Base-by-base conservation (phyloP, 2,329 filamentous ascomycete species). In the Xylaria sp. region DNA sequence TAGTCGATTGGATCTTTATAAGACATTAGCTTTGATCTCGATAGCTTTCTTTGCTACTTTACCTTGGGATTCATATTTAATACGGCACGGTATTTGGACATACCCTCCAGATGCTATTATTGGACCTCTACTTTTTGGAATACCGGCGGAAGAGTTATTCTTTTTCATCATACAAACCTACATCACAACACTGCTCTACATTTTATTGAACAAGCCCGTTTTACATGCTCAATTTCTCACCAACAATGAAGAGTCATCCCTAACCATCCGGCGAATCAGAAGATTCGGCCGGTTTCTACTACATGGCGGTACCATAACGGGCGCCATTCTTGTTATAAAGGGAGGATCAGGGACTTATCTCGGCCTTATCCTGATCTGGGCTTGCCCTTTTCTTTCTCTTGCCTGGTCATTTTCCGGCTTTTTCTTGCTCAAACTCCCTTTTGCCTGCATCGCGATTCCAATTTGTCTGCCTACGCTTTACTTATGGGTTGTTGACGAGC, bases 141-240 rank as follows among this genome's bases (percentile, higher is more conserved):
- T 93, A 21, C 91, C 92, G 0, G 78, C 85, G 4, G 92, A 93
- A 75, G 91, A 93, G 77, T 79, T 93, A 4, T 93, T 93, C 80
- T 93, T 93, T 84, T 93, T 93, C 77, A 80, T 92, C 23, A 87
- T 93, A 27, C 92, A 93, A 79, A 93, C 91, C 1, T 93, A 92
- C 78, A 92, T 88, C 75, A 92, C 91, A 0, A 85, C 88, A 0
- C 79, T 93, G 59, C 77, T 93, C 9, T 93, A 93, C 74, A 83
- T 92, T 10, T 79, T 93, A 1, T 78, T 90, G 23, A 92, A 86
- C 79, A 92, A 91, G 77, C 84, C 88, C 0, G 82, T 91, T 8
- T 84, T 91, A 65, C 81, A 84, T 51, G 75, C 82, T 0, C 78
- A 83, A 35, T 84, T 82, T 54, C 77, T 85, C 8, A 78, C 75